Percentiles rank a stretch among this genome's conserved stretches.
These are phyloP conservation scores for Pseudophaeomoniella oleicola DNA, from an alignment of 2,329 filamentous ascomycete species.

Conservation along the genomic window DNA sequence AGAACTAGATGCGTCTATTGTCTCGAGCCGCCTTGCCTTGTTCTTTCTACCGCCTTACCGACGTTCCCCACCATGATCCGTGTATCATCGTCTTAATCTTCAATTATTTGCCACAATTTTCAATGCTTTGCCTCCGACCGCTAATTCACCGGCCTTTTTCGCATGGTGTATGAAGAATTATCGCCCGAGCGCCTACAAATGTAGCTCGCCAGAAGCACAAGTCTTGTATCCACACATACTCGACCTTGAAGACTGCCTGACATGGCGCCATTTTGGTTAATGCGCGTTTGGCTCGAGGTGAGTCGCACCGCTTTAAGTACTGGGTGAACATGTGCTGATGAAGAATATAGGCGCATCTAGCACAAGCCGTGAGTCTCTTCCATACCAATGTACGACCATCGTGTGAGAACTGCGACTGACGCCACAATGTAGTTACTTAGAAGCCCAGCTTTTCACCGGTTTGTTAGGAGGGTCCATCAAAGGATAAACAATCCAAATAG, in stretches of 20 bases:
- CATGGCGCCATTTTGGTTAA: conserved; percentile 4
- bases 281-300: conserved; percentile 7
- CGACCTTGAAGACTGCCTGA: background rate
- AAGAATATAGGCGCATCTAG: conserved; percentile 2
- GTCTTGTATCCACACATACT: background rate
- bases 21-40: no score
- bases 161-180: background rate
- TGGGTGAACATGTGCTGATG: conserved; percentile 3
- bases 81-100: background rate
- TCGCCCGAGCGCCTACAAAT: background rate
- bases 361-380: conserved; percentile 6
- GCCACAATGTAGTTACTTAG: conserved; percentile 20
- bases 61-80: background rate
- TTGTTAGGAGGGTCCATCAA: conserved; percentile 27
- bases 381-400: conserved; percentile 4
- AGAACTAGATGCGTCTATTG: no score
- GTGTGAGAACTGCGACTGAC: conserved; percentile 1
- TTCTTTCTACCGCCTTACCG: no score
- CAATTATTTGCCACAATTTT: background rate
- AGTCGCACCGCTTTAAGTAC: background rate
- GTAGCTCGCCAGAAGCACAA: background rate
- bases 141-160: background rate
- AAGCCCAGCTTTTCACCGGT: conserved; percentile 27
- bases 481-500: conserved; percentile 25
- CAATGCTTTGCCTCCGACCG: background rate